Conservation (phyloP, 495 filamentous ascomycete species). For the Aspergillus ellipticus region DNA sequence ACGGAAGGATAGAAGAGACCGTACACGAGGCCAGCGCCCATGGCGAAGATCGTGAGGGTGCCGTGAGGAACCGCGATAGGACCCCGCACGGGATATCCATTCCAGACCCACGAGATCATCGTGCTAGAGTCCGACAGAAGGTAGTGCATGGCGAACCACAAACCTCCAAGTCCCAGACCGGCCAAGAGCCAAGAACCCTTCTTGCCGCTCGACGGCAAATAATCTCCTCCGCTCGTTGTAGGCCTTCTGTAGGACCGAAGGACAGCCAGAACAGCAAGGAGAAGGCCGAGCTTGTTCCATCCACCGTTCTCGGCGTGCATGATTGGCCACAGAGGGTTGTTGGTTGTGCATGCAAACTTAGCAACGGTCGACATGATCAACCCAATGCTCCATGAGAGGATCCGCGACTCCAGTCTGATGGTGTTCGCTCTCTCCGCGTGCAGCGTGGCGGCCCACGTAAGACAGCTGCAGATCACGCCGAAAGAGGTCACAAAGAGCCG, state of each 20-base stretch:
- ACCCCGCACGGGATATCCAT: conserved; percentile 88
- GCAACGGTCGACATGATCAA: conserved; percentile 79
- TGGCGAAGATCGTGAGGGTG: conserved; percentile 74
- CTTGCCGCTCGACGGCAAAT: conserved; percentile 43
- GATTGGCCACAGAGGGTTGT: conserved; percentile 96
- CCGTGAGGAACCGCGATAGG: conserved; percentile 88
- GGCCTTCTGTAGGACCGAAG: conserved; percentile 62
- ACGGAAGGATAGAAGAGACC: conserved; percentile 69
- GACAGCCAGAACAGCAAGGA: conserved; percentile 70
- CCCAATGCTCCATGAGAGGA: conserved; percentile 77
- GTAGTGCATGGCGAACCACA: conserved; percentile 90
- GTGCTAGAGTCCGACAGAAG: conserved; percentile 96
- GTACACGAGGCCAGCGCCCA: conserved; percentile 77
- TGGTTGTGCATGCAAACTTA: conserved; percentile 94
- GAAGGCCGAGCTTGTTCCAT: conserved; percentile 80
- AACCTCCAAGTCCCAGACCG: conserved; percentile 72
- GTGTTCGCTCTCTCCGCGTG: conserved; percentile 74
- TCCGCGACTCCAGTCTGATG: conserved; percentile 71
- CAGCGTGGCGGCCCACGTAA: conserved; percentile 77
- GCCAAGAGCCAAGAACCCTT: conserved; percentile 70
- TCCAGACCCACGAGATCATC: conserved; percentile 99
- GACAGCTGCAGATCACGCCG: conserved; percentile 70
- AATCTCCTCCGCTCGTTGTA: conserved; percentile 49
- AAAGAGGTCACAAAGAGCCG: conserved; percentile 80
- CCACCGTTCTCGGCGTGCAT: conserved; percentile 87